These are phyloP conservation scores for Naganishia cerealis DNA, from an alignment of 1,284 basidiomycete genomes.

Conservation along the genomic window DNA sequence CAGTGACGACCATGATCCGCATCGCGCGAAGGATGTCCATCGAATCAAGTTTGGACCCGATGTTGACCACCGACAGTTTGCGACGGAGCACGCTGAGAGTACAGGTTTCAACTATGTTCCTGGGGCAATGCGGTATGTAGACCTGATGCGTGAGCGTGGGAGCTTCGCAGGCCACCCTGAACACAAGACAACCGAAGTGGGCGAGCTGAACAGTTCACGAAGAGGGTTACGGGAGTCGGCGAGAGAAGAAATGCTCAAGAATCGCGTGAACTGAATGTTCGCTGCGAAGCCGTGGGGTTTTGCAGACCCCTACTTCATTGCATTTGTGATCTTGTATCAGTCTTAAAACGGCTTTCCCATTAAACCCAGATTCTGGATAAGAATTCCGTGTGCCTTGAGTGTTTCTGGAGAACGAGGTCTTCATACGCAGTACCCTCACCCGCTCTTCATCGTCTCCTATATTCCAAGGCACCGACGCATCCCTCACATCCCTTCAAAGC, in stretches of 20 bases:
- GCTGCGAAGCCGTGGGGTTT: no score
- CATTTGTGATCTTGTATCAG: no score
- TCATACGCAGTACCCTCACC: no score
- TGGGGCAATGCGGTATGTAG: background rate
- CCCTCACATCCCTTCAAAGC: no score
- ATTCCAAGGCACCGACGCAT: no score
- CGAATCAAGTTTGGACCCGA: constrained; percentile 28
- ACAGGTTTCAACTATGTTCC: background rate
- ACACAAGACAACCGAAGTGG: constrained; percentile 25
- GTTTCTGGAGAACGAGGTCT: no score
- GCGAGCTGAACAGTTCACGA: constrained; percentile 15
- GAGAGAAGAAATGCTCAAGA: constrained; percentile 4
- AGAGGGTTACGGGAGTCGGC: constrained; percentile 12
- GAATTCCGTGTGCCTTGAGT: no score
- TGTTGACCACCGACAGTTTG: constrained; percentile 23
- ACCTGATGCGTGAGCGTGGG: background rate
- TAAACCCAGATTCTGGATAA: no score
- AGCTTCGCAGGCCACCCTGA: constrained; percentile 8
- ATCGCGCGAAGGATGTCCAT: constrained; percentile 18
- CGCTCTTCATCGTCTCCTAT: no score
- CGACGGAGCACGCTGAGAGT: background rate
- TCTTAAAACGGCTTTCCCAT: no score
- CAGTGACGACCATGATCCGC: background rate
- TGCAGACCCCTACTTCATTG: no score
- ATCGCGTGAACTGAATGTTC: no score